A percentile compares a stretch with the other conserved stretches of the same genome.
phyloP scores from a whole-genome alignment of 139 green algal genomes.

The Chlorella sorokiniana region DNA sequence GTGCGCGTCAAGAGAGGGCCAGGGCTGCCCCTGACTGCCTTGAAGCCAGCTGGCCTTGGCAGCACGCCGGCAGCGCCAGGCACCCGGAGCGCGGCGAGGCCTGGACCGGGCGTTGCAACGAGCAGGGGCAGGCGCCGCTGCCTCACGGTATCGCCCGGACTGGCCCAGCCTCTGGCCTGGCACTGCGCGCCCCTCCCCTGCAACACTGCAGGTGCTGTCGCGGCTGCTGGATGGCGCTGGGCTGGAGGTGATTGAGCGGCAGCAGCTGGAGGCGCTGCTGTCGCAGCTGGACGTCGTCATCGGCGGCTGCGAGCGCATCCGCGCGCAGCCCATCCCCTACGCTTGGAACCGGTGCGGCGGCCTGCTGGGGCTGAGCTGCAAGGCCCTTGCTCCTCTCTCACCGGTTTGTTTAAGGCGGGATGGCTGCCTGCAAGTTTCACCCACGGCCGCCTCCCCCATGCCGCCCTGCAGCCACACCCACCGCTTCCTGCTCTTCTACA shows the following conservation, averaged over 20 bases:
- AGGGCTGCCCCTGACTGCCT: neutral
- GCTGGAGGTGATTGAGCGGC: constrained; percentile 6
- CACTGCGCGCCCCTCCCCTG: neutral
- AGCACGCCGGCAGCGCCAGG: no score
- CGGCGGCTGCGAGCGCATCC: constrained; percentile 36
- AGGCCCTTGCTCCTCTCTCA: no score
- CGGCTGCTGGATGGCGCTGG: constrained; percentile 4
- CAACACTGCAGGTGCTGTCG: constrained; percentile 18
- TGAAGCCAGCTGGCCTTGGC: no score
- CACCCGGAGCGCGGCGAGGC: no score
- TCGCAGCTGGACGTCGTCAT: neutral
- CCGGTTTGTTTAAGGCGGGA: no score
- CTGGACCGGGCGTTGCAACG: no score
- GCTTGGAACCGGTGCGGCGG: neutral
- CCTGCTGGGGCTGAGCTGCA: neutral
- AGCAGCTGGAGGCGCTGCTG: constrained; percentile 16
- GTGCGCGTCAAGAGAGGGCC: no score
- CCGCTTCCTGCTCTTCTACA: constrained; percentile 52
- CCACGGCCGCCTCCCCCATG: neutral
- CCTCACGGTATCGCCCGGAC: no score
- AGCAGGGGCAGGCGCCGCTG: no score
- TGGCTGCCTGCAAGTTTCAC: neutral
- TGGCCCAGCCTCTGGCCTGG: neutral
- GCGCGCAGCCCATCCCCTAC: constrained; percentile 5
- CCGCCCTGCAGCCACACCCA: constrained; percentile 50